Base-by-base conservation (phyloP, 2,329 filamentous ascomycete genomes). In the Xylariaceae sp. region DNA sequence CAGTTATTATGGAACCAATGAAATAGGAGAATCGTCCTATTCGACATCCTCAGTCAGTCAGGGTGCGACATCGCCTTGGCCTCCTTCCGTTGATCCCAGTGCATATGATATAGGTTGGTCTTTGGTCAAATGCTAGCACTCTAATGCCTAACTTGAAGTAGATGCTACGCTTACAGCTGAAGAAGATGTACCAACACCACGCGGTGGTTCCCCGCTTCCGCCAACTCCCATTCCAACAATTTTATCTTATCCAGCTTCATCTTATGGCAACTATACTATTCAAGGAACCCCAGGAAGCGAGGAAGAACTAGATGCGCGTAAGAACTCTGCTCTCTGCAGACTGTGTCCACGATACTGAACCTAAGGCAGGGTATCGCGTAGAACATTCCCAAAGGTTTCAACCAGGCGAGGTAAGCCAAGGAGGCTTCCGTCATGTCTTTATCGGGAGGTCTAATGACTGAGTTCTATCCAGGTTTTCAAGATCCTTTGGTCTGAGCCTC, bases 401-500 rank as follows among this genome's bases (percentile, higher is more conserved):
- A 40, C 67, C 67, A 3, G 68, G 68, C n/a, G 66, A 69, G 56
- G 68, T 69, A 48, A 63, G 65, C 50, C 42, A 21, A 14, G 21
- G 7, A 5, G 10, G 10, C 14, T 26, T 23, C 19, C 19, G 12
- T 14, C 10, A 21, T 26, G 2, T 9, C 23, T 32, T 16, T 19
- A n/a, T 7, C 12, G 7, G 46, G 41, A 20, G 9, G 5, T 10
- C n/a, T 10, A 2, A 29, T 54, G 50, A 57, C 48, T 51, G 50
- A 55, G 19, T 40, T 7, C 10, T 14, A 26, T 41, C 19, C 52
- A 82, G 81, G 78, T 85, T 18, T 81, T 84, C 69, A 85, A 84
- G 63, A 75, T 82, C 1, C 67, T 79, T 18, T 85, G 82, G 81
- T 75, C 77, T 7, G 81, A 85, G 46, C 82, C 82, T 0, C 70